These are phyloP conservation scores for Knoxdaviesia proteae DNA, from an alignment of 2,329 filamentous ascomycete species.

Conservation along the genomic window DNA sequence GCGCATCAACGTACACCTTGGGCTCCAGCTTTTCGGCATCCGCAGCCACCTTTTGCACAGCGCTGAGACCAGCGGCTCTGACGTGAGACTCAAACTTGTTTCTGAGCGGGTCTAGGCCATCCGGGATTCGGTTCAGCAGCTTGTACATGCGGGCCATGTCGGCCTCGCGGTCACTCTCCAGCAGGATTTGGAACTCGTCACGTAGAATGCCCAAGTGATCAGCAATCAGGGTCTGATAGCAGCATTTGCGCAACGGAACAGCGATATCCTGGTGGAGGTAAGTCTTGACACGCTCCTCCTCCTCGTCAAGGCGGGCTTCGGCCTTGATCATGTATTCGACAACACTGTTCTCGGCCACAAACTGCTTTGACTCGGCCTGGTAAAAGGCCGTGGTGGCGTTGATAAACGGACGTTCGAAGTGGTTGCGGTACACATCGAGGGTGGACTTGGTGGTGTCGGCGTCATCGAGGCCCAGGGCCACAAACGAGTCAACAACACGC, in stretches of 20 bases:
- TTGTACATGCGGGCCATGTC: constrained; percentile 96
- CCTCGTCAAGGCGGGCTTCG: constrained; percentile 69
- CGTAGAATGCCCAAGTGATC: constrained; percentile 71
- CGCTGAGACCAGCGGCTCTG: constrained; percentile 66
- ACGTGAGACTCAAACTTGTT: constrained; percentile 83
- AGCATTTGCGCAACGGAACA: constrained; percentile 62
- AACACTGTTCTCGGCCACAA: constrained; percentile 89
- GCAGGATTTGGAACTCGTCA: constrained; percentile 84
- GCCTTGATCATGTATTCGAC: constrained; percentile 99
- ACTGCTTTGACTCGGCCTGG: constrained; percentile 76
- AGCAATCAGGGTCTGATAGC: constrained; percentile 73
- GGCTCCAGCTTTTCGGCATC: constrained; percentile 83
- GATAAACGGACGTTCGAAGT: constrained; percentile 87
- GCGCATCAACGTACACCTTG: constrained; percentile 86
- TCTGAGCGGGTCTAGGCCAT: constrained; percentile 75
- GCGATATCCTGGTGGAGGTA: constrained; percentile 87
- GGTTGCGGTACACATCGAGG: constrained; percentile 77
- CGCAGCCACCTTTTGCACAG: constrained; percentile 75
- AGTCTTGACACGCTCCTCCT: constrained; percentile 80
- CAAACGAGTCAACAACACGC: constrained; percentile 87
- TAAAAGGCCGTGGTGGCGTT: constrained; percentile 72
- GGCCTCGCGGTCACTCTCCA: constrained; percentile 86
- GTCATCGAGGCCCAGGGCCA: constrained; percentile 86
- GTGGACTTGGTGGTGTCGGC: constrained; percentile 84
- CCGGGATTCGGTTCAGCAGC: constrained; percentile 69